Evolutionary conservation across 2,329 filamentous ascomycete genomes (phyloP).

Genomic region (Cordyceps cateniannulata): DNA sequence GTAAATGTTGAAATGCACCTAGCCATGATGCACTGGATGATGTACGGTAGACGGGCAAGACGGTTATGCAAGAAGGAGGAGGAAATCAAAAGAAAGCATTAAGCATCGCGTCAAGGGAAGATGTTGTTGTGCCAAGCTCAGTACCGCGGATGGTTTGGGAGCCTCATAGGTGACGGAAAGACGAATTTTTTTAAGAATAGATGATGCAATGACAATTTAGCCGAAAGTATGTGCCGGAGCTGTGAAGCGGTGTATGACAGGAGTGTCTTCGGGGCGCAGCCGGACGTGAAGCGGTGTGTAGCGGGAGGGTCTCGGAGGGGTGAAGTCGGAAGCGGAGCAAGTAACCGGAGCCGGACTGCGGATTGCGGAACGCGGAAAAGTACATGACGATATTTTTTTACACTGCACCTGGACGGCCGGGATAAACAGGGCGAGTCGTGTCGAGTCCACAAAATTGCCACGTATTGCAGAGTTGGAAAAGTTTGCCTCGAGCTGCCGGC

Average conservation of each 20-base stretch:
- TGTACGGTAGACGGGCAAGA: background rate
- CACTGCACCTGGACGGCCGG: background rate
- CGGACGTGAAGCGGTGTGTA: background rate
- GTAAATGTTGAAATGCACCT: conserved; percentile 13
- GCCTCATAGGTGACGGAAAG: background rate
- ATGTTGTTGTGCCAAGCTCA: background rate
- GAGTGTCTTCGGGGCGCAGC: background rate
- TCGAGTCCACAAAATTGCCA: background rate
- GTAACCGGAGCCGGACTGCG: background rate
- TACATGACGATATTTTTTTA: too few relatives aligned
- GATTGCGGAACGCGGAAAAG: background rate
- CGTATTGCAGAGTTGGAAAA: background rate
- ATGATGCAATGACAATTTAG: conserved; percentile 10
- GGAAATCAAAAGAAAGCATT: conserved; percentile 7
- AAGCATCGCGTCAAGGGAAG: background rate
- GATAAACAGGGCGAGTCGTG: background rate
- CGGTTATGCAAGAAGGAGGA: conserved; percentile 10
- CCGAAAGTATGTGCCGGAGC: background rate
- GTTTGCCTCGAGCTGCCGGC: too few relatives aligned
- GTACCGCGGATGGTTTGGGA: background rate
- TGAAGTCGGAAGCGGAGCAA: conserved; percentile 7
- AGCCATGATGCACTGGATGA: background rate
- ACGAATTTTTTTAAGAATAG: conserved; percentile 2
- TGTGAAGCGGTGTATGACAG: background rate
- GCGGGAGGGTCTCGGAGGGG: background rate